Conservation (phyloP, 1,284 basidiomycete species). For the Melanopsichium pennsylvanicum region DNA sequence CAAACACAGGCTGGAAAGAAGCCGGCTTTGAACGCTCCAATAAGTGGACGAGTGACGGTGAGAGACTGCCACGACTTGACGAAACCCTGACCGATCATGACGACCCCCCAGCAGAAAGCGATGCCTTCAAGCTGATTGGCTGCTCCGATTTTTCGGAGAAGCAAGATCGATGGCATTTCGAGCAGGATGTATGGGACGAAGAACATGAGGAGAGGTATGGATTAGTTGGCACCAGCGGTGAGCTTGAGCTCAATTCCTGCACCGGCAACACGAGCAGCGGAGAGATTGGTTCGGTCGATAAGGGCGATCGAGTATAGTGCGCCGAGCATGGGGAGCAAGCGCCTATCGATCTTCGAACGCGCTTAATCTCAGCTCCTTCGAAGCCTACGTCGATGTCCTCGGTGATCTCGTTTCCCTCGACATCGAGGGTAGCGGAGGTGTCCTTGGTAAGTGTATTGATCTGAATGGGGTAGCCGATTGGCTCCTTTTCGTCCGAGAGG, state of each 20-base stretch:
- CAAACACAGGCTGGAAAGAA: conserved; percentile 65
- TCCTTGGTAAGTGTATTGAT: conserved; percentile 31
- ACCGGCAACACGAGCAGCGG: conserved; percentile 54
- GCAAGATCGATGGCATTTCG: conserved; percentile 55
- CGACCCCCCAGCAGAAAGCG: conserved; percentile 66
- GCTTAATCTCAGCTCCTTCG: conserved; percentile 45
- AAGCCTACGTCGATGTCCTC: conserved; percentile 52
- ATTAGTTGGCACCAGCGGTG: conserved; percentile 56
- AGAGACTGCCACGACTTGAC: conserved; percentile 57
- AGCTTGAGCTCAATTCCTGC: conserved; percentile 51
- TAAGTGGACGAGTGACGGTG: conserved; percentile 66
- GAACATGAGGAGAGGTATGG: conserved; percentile 66
- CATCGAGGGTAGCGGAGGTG: conserved; percentile 19
- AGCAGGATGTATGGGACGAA: conserved; percentile 64
- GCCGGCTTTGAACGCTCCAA: conserved; percentile 64
- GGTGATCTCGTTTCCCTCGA: conserved; percentile 29
- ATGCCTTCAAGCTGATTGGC: conserved; percentile 64
- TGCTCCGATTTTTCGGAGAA: conserved; percentile 65
- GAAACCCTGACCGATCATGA: conserved; percentile 65
- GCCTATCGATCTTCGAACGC: conserved; percentile 60
- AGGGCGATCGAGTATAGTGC: conserved; percentile 65
- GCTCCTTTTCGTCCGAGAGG: conserved; percentile 43
- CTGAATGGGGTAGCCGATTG: conserved; percentile 30
- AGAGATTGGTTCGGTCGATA: conserved; percentile 62
- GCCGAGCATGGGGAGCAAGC: conserved; percentile 66